These are phyloP conservation scores for Triticum aestivum DNA, from an alignment of 176 grass and related monocot genomes.

Conservation along the genomic window IWGSC_CS_RefSeq_v2.1 NC_057813.1:111065813-111066312, in stretches of 20 bases:
- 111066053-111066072: background rate
- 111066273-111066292: conserved; percentile 99
- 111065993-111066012: conserved; percentile 87
- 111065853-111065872: conserved; percentile 95
- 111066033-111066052: background rate
- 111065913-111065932: conserved; percentile 85
- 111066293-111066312: conserved; percentile 80
- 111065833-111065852: conserved; percentile 88
- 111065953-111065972: conserved; percentile 91
- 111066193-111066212: background rate
- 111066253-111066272: conserved; percentile 86
- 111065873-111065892: conserved; percentile 92
- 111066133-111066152: conserved; percentile 69
- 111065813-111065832: background rate
- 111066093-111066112: conserved; percentile 69
- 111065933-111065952: conserved; percentile 80
- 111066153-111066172: background rate
- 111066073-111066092: conserved; percentile 44
- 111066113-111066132: conserved; percentile 95
- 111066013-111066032: conserved; percentile 24
- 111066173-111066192: background rate
- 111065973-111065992: conserved; percentile 87
- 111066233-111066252: conserved; percentile 84
- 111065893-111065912: conserved; percentile 73
- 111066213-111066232: conserved; percentile 11